Conservation (phyloP, 768 basidiomycete species). For the Xerocomellus chrysenteron region DNA sequence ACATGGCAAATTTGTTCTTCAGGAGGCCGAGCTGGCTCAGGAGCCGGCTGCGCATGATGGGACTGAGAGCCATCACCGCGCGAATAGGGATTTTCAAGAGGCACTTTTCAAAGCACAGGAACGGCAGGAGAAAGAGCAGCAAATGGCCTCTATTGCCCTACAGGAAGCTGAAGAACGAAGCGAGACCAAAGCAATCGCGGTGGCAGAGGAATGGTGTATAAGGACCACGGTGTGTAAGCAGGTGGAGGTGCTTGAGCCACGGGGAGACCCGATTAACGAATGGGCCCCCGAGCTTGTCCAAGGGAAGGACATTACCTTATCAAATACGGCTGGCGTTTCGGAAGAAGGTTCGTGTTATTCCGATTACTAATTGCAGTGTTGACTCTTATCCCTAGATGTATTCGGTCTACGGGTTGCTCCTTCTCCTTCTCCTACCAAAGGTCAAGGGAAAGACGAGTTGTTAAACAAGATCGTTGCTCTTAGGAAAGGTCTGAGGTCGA, state of each 20-base stretch:
- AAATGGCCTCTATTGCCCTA: background rate
- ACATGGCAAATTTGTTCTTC: constrained; percentile 24
- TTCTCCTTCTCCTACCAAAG: constrained; percentile 32
- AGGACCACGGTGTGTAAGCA: background rate
- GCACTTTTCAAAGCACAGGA: background rate
- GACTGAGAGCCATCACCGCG: constrained; percentile 25
- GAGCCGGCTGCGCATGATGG: constrained; percentile 22
- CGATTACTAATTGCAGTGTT: background rate
- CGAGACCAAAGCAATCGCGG: constrained; percentile 1
- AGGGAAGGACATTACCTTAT: background rate
- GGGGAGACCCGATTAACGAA: background rate
- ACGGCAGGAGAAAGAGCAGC: background rate
- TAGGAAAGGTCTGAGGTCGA: constrained; percentile 58
- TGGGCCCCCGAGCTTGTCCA: background rate
- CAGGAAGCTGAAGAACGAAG: constrained; percentile 2
- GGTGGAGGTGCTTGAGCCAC: background rate
- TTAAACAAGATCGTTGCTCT: constrained; percentile 51
- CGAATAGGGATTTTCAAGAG: constrained; percentile 8
- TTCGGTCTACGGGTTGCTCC: constrained; percentile 49
- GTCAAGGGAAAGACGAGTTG: constrained; percentile 44
- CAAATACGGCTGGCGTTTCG: background rate
- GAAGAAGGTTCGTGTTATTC: constrained; percentile 27
- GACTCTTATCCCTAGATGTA: constrained; percentile 46
- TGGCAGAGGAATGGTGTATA: background rate
- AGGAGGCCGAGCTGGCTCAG: constrained; percentile 3